Base-by-base conservation (phyloP, 805 yeast genomes). In the Yamadazyma sp. region DNA sequence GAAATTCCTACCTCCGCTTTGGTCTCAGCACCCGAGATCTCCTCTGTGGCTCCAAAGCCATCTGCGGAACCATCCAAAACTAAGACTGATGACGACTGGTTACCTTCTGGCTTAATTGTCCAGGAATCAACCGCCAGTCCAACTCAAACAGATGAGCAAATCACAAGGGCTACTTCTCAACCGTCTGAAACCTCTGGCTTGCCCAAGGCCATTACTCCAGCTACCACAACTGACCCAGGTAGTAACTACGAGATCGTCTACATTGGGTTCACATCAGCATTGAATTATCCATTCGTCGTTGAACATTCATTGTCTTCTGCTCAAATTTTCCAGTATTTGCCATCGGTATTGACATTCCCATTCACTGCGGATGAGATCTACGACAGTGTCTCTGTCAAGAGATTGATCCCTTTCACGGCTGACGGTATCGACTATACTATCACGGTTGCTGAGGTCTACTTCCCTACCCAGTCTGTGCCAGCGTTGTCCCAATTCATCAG, bases 361-460 rank as follows among this genome's bases (percentile, higher is more conserved):
- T 81, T 87, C 49, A 56, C 64, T 10, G 28, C 40, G 13, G 35
- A 52, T 7, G 35, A 46, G 4, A 41, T 43, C n/a, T 52, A 48
- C 25, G 54, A 74, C 5, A 62, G 66, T 19, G 75, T 86, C 15
- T 57, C 78, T 6, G 87, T 90, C 47, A 64, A 69, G 41, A 77
- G 82, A 57, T 71, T 91, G 50, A 80, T 82, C 43, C 98, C 98
- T 25, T 84, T 80, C 55, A 71, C 80, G 12, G 74, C 86, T 2
- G 40, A 47, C 10, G 71, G 65, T 20, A 53, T 66, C 39, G 47
- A 60, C 30, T 91, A 87, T 59, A 75, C 88, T 43, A 86, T 86
- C 38, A 84, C 97, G 0, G 85, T 90, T 44, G 98, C 97, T 5
- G 84, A 84, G 57, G 83, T 87, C 38, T 88, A 84, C 57, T 83